Evolutionary conservation across 1,284 basidiomycete species (phyloP).

Genomic region (Fereydounia khargensis): DNA sequence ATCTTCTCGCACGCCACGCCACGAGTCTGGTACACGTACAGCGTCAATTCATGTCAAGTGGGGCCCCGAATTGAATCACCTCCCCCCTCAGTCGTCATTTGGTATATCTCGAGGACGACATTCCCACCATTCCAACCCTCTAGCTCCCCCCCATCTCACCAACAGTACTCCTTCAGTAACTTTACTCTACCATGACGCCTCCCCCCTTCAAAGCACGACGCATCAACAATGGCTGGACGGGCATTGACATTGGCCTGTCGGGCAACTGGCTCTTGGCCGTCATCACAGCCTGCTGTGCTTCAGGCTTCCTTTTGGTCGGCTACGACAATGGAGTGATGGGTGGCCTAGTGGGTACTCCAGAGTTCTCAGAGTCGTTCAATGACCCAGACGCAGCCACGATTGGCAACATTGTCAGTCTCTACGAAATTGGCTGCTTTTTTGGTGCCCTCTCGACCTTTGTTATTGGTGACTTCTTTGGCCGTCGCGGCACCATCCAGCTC

Average conservation of each 20-base stretch:
- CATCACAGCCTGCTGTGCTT: constrained; percentile 24
- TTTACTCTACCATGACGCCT: background rate
- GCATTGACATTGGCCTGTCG: constrained; percentile 22
- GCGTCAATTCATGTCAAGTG: background rate
- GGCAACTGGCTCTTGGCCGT: constrained; percentile 20
- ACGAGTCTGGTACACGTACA: too few species aligned
- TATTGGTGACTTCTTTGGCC: constrained; percentile 22
- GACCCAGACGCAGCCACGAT: constrained; percentile 25
- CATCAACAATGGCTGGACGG: constrained; percentile 17
- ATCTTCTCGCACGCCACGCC: too few species aligned
- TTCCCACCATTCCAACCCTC: background rate
- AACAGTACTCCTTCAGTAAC: too few species aligned
- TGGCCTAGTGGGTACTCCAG: constrained; percentile 6
- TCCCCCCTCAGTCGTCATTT: background rate
- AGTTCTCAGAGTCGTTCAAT: constrained; percentile 31
- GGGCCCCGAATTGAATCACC: background rate
- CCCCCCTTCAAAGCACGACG: constrained; percentile 8
- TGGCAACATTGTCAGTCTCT: constrained; percentile 36
- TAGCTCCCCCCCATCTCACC: background rate
- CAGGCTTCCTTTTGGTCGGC: constrained; percentile 19
- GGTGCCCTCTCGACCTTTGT: constrained; percentile 27
- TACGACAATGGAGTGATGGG: constrained; percentile 33
- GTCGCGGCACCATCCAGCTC: constrained; percentile 17
- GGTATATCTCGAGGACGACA: constrained; percentile 2
- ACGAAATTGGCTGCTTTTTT: constrained; percentile 33